Evolutionary conservation across 495 filamentous ascomycete species (phyloP).

Genomic region (Echria macrotheca): DNA sequence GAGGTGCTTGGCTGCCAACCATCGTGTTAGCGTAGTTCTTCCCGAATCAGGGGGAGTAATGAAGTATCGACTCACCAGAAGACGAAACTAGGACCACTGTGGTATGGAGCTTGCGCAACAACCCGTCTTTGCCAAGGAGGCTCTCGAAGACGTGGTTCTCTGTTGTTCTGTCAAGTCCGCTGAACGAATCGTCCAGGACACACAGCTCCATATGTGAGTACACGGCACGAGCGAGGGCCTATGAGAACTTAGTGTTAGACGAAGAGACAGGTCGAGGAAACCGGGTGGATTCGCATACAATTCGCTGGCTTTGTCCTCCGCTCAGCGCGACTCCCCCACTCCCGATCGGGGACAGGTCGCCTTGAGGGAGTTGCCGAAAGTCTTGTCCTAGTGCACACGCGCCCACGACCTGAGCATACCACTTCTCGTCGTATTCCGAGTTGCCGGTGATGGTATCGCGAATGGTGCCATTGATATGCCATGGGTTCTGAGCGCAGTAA

Average conservation of each 20-base stretch:
- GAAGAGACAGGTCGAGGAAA: not conserved
- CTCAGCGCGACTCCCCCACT: conserved; percentile 30
- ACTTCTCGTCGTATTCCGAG: conserved; percentile 23
- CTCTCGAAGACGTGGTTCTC: conserved; percentile 53
- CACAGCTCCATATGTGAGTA: conserved; percentile 19
- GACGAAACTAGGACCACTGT: conserved; percentile 46
- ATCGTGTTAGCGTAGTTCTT: no score
- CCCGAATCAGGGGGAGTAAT: no score
- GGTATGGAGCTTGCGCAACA: conserved; percentile 38
- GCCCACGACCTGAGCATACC: conserved; percentile 36
- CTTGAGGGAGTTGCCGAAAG: conserved; percentile 25
- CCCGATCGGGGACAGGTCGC: conserved; percentile 32
- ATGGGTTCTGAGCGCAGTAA: conserved; percentile 28
- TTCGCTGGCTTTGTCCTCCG: conserved; percentile 37
- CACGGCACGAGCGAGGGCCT: conserved; percentile 21
- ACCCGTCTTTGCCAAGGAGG: conserved; percentile 41
- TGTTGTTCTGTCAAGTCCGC: conserved; percentile 53
- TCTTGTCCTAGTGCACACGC: conserved; percentile 36
- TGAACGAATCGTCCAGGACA: conserved; percentile 28
- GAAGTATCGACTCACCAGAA: no score
- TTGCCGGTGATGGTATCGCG: conserved; percentile 32
- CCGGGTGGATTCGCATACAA: conserved; percentile 18
- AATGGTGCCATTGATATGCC: conserved; percentile 36
- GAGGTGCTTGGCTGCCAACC: conserved; percentile 30
- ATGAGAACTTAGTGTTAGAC: not conserved